Conservation (phyloP, 345 rosid species). For the Pelargonium nanum region DNA sequence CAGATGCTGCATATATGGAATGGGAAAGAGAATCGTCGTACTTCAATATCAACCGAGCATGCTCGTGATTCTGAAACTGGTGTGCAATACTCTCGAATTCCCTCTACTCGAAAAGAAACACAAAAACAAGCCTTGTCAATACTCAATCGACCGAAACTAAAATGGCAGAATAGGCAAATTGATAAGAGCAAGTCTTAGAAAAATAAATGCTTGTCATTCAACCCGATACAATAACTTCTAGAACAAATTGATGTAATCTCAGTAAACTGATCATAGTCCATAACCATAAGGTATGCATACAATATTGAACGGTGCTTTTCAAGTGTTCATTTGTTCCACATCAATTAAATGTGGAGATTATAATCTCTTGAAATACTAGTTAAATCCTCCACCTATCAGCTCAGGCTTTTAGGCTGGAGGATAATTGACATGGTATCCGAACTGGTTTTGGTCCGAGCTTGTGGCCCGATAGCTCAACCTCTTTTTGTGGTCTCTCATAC, state of each 20-base stretch:
- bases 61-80: slow-evolving; percentile 57
- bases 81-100: slow-evolving; percentile 82
- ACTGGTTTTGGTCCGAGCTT: too few relatives aligned
- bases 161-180: slow-evolving; percentile 1
- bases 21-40: slow-evolving; percentile 88
- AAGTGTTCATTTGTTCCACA: too few relatives aligned
- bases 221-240: not conserved
- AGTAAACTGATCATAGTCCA: too few relatives aligned
- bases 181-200: not conserved
- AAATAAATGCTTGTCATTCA: not conserved
- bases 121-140: not conserved
- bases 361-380: too few relatives aligned
- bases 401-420: too few relatives aligned
- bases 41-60: slow-evolving; percentile 64
- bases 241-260: slow-evolving; percentile 1
- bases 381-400: not conserved
- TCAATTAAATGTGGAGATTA: too few relatives aligned
- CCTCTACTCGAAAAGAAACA: slow-evolving; percentile 35
- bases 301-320: too few relatives aligned
- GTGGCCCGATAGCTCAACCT: too few relatives aligned
- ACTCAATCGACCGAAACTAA: slow-evolving; percentile 3
- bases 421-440: too few relatives aligned
- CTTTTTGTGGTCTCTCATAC: too few relatives aligned
- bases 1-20: slow-evolving; percentile 76
- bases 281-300: too few relatives aligned